Evolutionary conservation across 306 rosid genomes (phyloP).

Genomic region (Vigna nakashimae): DNA sequence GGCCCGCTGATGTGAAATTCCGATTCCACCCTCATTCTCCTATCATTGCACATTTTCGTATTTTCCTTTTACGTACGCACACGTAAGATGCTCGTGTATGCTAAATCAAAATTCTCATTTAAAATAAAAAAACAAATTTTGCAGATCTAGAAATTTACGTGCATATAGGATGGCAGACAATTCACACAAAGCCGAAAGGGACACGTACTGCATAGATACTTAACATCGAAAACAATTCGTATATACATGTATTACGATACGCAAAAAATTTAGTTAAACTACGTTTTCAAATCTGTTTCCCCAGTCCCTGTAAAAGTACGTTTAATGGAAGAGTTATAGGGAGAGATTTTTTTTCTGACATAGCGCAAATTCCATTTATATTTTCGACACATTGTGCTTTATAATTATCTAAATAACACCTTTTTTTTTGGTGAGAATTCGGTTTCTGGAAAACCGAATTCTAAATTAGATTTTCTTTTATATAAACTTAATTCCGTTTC

Average conservation of each 20-base stretch:
- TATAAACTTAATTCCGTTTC: too few relatives aligned
- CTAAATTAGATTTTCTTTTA: too few relatives aligned
- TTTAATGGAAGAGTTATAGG: too few relatives aligned
- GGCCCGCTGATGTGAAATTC: conserved; percentile 23
- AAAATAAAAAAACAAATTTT: background rate
- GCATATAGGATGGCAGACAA: background rate
- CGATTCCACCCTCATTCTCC: conserved; percentile 19
- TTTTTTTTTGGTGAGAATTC: too few relatives aligned
- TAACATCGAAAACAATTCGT: background rate
- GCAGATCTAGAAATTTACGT: background rate
- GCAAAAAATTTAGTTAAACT: background rate
- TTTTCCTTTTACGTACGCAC: background rate
- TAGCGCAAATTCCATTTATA: too few relatives aligned
- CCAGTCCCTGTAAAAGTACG: too few relatives aligned
- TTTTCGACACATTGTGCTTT: too few relatives aligned
- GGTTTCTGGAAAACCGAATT: too few relatives aligned
- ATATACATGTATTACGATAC: background rate
- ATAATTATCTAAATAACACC: too few relatives aligned
- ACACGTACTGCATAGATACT: too few relatives aligned
- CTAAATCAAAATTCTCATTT: background rate
- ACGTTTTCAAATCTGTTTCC: too few relatives aligned
- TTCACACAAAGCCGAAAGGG: background rate
- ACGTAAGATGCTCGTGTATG: background rate
- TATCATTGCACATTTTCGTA: conserved; percentile 16
- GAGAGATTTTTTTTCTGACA: too few relatives aligned